Evolutionary conservation across 2,329 filamentous ascomycete species (phyloP), one percentile per base, ranked within the genome.

Genomic region (Neofusicoccum laricinum): DNA sequence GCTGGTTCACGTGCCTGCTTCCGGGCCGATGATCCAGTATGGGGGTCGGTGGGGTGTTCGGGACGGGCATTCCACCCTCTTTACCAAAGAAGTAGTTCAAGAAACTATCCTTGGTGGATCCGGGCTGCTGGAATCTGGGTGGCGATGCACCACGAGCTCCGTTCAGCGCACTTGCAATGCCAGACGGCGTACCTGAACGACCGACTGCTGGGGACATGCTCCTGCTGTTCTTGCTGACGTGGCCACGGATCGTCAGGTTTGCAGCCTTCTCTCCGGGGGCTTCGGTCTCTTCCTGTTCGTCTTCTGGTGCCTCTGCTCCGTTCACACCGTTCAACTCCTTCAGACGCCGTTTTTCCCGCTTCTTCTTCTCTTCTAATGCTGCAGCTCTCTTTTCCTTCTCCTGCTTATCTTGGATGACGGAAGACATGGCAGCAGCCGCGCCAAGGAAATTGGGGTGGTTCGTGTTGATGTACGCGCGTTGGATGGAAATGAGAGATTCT

Each of bases 11-110:
- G 73, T 96, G 92, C 69, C 93, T 84, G 69, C 78, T 79, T 12
- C 77, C 79, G 12, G 77, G 77, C 57, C 76, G 69, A 63, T 73
- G 74, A 34, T 76, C 73, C 46, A 59, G 11, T 2, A 61, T 12
- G 14, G 32, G 34, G 8, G n/a, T 15, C 8, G 41, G 19, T 12
- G 62, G 62, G 8, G 21, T 19, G 68, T 78, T 81, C 69, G 77
- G 74, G 34, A 77, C 75, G 50, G 81, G 73, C 66, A 82, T 78
- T 43, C 86, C 83, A 51, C 91, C 91, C 67, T 99, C 95, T 75
- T 99, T 98, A 71, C 95, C 93, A 72, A 99, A 99, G 80, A 99
- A 99, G 79, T 99, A 99, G 79, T 94, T 98, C 67, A 99, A 79
- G 82, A 99, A 99, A 0, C 93, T 96, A 78, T 99, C 95, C 67